Evolutionary conservation across 306 rosid species (phyloP).

Genomic region (Hylodesmum podocarpum): DNA sequence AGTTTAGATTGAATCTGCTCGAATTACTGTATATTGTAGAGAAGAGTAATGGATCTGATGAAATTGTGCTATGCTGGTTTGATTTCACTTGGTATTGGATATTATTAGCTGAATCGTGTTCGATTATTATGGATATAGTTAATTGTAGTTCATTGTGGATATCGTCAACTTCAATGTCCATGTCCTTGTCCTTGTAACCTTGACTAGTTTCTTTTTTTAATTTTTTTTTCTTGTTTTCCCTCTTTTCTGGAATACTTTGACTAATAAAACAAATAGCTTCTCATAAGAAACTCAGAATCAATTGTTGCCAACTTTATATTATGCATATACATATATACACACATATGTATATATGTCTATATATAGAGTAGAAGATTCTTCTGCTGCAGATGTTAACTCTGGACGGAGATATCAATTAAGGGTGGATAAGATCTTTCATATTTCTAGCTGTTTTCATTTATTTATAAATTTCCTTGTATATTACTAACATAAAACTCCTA

Average conservation of each 20-base stretch:
- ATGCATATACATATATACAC: not conserved
- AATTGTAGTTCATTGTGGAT: not conserved
- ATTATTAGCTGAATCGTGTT: not conserved
- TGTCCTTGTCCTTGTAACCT: conserved; percentile 3
- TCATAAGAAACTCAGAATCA: conserved; percentile 22
- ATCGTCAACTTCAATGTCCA: conserved; percentile 3
- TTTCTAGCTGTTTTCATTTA: not conserved
- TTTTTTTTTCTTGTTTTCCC: not conserved
- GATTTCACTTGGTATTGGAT: conserved; percentile 13
- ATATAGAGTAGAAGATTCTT: not conserved
- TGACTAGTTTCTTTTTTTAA: not conserved
- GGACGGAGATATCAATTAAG: not conserved
- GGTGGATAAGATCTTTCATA: not conserved
- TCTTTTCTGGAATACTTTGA: not conserved
- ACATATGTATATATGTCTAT: not conserved
- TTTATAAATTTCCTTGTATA: not conserved
- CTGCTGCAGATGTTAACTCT: not conserved
- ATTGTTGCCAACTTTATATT: not conserved
- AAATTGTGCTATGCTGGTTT: not conserved
- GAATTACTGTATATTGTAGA: not conserved
- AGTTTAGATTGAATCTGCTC: conserved; percentile 22
- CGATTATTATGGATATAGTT: conserved; percentile 11
- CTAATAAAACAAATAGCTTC: not conserved
- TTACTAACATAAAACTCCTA: not conserved
- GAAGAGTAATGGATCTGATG: conserved; percentile 44